These are phyloP conservation scores for Suzukiozyma palmioleophila DNA, from an alignment of 1,139 yeast genomes.

Conservation along the genomic window DNA sequence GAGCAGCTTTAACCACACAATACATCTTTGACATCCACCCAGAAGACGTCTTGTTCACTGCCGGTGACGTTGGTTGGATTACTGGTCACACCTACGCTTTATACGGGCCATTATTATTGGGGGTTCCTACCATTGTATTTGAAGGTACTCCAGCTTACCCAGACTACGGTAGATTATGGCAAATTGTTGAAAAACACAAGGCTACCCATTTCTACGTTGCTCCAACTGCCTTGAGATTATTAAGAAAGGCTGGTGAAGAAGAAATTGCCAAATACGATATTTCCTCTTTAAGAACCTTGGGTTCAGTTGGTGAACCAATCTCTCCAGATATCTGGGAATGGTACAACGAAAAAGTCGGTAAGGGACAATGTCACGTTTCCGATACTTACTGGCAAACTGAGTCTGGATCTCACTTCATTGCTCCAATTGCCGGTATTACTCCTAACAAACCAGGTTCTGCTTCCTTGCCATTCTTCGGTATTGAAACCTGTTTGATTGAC, in stretches of 20 bases:
- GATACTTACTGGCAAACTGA: conserved; percentile 99
- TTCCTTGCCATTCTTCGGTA: conserved; percentile 93
- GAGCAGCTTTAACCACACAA: conserved; percentile 91
- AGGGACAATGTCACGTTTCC: conserved; percentile 77
- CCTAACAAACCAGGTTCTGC: conserved; percentile 98
- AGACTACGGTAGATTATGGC: conserved; percentile 95
- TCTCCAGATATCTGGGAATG: conserved; percentile 99
- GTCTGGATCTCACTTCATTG: conserved; percentile 93
- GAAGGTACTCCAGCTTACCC: conserved; percentile 99
- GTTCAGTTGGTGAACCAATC: conserved; percentile 98
- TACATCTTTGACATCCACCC: conserved; percentile 90
- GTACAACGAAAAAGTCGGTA: conserved; percentile 92
- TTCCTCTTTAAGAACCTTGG: conserved; percentile 87
- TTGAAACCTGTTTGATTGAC: conserved; percentile 84
- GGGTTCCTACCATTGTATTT: conserved; percentile 87
- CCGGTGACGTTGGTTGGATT: conserved; percentile 99
- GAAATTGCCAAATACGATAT: conserved; percentile 85
- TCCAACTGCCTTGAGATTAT: conserved; percentile 93
- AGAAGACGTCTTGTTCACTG: conserved; percentile 87
- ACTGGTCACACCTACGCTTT: conserved; percentile 97
- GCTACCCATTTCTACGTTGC: conserved; percentile 98
- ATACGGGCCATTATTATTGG: conserved; percentile 87
- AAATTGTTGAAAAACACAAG: conserved; percentile 86
- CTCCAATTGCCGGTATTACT: conserved; percentile 90
- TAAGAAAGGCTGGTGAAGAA: conserved; percentile 88